A percentile compares a stretch with the other conserved stretches of the same genome.
Evolutionary conservation across 768 basidiomycete species (phyloP).

Genomic region (Pulveroboletus sp.): DNA sequence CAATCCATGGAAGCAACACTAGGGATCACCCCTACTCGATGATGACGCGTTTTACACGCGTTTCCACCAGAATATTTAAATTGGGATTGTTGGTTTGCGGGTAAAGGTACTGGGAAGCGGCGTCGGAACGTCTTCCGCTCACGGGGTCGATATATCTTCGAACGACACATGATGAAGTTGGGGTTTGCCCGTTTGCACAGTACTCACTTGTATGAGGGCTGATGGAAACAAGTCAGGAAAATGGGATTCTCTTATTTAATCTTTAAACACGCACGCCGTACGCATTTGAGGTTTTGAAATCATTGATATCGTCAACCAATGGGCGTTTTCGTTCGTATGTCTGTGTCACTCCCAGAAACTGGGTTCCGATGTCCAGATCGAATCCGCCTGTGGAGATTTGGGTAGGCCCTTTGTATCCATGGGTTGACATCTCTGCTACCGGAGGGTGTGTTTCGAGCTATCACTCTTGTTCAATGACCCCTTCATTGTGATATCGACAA

Average conservation of each 20-base stretch:
- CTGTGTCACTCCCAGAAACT: slow-evolving; percentile 45
- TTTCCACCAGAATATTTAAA: slow-evolving; percentile 18
- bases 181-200: background rate
- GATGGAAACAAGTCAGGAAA: background rate
- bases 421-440: slow-evolving; percentile 28
- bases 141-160: slow-evolving; percentile 38
- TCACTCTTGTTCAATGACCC: slow-evolving; percentile 43
- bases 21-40: background rate
- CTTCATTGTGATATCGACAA: background rate
- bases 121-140: no score
- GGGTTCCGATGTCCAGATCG: slow-evolving; percentile 23
- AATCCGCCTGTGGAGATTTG: slow-evolving; percentile 15
- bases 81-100: slow-evolving; percentile 29
- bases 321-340: slow-evolving; percentile 46
- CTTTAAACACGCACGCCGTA: slow-evolving; percentile 23
- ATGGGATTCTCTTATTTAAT: fast-evolving
- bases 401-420: slow-evolving; percentile 36
- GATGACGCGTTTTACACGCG: slow-evolving; percentile 2
- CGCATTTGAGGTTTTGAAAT: slow-evolving; percentile 31
- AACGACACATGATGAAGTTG: background rate
- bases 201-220: slow-evolving; percentile 22
- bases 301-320: slow-evolving; percentile 45
- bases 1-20: background rate
- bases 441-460: slow-evolving; percentile 37
- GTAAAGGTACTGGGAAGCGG: slow-evolving; percentile 16